A percentile compares a stretch with the other conserved stretches of the same genome.
Evolutionary conservation across 176 grass and related monocot genomes (phyloP).

Genomic region (Hordeum marinum): DNA sequence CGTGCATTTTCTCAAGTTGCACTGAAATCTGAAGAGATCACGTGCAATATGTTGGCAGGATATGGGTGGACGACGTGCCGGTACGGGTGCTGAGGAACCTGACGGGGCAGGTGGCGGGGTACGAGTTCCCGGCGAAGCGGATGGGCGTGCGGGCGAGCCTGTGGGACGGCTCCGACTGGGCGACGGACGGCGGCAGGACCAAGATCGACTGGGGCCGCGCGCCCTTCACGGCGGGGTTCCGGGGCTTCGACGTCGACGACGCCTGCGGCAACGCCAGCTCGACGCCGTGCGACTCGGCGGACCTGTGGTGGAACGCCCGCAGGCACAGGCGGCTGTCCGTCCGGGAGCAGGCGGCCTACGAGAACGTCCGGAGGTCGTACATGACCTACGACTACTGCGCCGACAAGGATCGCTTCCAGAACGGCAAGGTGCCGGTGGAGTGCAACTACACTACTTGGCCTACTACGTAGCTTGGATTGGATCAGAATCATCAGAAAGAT

Average conservation of each 20-base stretch:
- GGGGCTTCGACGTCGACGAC: constrained; percentile 38
- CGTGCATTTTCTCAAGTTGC: neutral
- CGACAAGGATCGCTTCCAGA: constrained; percentile 33
- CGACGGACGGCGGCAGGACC: constrained; percentile 51
- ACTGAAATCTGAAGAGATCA: too few relatives aligned
- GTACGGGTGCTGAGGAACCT: constrained; percentile 54
- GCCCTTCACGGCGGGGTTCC: constrained; percentile 51
- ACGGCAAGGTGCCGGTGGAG: constrained; percentile 19
- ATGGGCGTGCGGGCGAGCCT: constrained; percentile 56
- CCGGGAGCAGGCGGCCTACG: constrained; percentile 43
- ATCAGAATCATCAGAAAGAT: neutral
- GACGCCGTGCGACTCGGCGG: constrained; percentile 30
- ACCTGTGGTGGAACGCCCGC: constrained; percentile 54
- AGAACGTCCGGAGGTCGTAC: constrained; percentile 28
- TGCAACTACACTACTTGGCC: constrained; percentile 22
- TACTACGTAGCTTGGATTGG: neutral
- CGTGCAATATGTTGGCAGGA: constrained; percentile 6
- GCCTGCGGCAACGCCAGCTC: constrained; percentile 29
- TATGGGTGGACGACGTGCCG: constrained; percentile 60
- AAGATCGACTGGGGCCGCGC: constrained; percentile 53
- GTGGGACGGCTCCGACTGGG: constrained; percentile 75
- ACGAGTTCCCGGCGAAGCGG: constrained; percentile 45
- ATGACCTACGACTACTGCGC: constrained; percentile 64
- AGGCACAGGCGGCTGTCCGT: constrained; percentile 33
- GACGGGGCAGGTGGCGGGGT: constrained; percentile 15